Evolutionary conservation across 1,139 yeast species (phyloP).

Genomic region (Candida sanyaensis): DNA sequence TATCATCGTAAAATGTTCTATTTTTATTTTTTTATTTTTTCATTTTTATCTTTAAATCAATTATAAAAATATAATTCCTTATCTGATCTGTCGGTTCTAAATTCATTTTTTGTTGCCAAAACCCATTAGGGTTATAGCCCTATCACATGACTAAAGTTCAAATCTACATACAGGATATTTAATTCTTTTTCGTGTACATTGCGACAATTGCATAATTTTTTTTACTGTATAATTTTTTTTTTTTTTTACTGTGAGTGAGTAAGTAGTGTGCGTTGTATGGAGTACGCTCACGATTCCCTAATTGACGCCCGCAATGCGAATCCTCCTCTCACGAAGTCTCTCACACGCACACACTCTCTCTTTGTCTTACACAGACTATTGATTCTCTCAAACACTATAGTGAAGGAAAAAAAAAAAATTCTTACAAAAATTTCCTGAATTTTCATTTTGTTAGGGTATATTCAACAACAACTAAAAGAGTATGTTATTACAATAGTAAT

Average conservation of each 20-base stretch:
- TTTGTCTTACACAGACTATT: background rate
- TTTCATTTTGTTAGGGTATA: constrained; percentile 6
- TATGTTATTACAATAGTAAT: constrained; percentile 5
- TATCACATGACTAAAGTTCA: background rate
- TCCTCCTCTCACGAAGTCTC: background rate
- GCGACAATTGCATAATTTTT: background rate
- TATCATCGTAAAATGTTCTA: background rate
- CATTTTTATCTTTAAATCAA: background rate
- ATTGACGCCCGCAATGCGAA: background rate
- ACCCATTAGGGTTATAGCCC: constrained; percentile 4
- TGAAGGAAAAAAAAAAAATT: constrained; percentile 3
- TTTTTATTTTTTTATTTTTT: background rate
- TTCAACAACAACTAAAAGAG: constrained; percentile 11
- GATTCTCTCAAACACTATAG: constrained; percentile 3
- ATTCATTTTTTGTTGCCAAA: constrained; percentile 1
- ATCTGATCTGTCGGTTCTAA: background rate
- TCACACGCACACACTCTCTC: background rate
- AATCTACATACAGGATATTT: background rate
- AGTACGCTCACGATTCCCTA: background rate
- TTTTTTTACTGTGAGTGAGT: background rate
- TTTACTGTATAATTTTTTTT: background rate
- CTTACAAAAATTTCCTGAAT: constrained; percentile 2
- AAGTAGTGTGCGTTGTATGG: background rate
- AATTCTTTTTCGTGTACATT: background rate
- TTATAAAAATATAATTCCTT: too few relatives aligned